Conservation (phyloP, 2,329 filamentous ascomycete genomes). For the Aureobasidium vineae region DNA sequence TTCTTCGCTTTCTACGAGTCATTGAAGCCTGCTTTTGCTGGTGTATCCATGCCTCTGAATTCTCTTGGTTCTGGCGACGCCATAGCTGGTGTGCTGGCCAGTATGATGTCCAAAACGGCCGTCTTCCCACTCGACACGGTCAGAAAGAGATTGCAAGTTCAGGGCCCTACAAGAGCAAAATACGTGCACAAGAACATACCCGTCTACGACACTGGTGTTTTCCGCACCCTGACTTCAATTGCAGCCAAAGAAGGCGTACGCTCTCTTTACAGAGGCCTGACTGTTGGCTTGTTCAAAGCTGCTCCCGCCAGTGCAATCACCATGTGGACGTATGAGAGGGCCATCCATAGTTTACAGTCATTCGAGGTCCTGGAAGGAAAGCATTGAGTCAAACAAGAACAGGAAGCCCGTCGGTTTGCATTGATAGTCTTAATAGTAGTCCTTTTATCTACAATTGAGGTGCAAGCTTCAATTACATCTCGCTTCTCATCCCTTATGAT, state of each 20-base stretch:
- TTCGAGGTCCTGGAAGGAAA: conserved; percentile 9
- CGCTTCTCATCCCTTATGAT: background rate
- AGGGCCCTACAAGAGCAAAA: conserved; percentile 74
- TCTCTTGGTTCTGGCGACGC: conserved; percentile 73
- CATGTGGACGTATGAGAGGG: conserved; percentile 90
- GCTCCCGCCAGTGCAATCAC: conserved; percentile 86
- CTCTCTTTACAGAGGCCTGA: conserved; percentile 80
- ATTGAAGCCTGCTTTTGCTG: conserved; percentile 51
- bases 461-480: background rate
- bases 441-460: background rate
- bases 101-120: conserved; percentile 77
- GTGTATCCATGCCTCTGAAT: conserved; percentile 57
- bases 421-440: background rate
- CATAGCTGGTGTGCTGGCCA: conserved; percentile 74
- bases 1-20: conserved; percentile 91
- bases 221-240: conserved; percentile 66
- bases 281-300: conserved; percentile 84
- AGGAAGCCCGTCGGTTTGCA: background rate
- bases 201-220: conserved; percentile 67
- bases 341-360: conserved; percentile 52
- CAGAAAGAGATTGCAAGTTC: conserved; percentile 89
- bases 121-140: conserved; percentile 94
- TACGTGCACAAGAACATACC: conserved; percentile 91
- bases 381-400: background rate
- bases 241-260: conserved; percentile 69